Conservation (phyloP, 2,329 filamentous ascomycete species). For the Aspergillus novofumigatus region DNA sequence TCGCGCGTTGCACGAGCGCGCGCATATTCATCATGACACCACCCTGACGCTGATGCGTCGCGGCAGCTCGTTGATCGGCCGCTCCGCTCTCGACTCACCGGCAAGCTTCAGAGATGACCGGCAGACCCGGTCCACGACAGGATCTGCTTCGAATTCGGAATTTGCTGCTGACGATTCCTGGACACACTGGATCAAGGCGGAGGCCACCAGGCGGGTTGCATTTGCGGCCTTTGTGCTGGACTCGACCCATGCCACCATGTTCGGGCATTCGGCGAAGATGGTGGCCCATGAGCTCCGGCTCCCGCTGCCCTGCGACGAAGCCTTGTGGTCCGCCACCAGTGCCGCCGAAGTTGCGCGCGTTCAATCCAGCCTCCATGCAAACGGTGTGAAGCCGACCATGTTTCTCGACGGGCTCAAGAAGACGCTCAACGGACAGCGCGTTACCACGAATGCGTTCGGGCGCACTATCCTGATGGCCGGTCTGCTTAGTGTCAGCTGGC, state of each 20-base stretch:
- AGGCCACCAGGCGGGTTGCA: conserved; percentile 81
- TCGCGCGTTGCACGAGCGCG: conserved; percentile 82
- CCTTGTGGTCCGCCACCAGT: conserved; percentile 85
- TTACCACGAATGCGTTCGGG: conserved; percentile 89
- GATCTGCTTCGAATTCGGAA: conserved; percentile 49
- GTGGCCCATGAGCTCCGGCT: conserved; percentile 92
- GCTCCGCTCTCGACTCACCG: conserved; percentile 78
- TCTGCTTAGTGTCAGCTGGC: conserved; percentile 88
- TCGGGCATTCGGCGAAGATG: conserved; percentile 95
- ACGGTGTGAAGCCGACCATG: conserved; percentile 76
- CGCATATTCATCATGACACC: conserved; percentile 94
- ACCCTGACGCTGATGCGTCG: conserved; percentile 93
- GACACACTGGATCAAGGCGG: conserved; percentile 93
- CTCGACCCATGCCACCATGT: conserved; percentile 95
- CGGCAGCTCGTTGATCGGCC: conserved; percentile 83
- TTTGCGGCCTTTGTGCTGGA: conserved; percentile 95
- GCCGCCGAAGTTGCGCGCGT: conserved; percentile 80
- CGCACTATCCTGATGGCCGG: conserved; percentile 92
- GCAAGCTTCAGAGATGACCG: conserved; percentile 66
- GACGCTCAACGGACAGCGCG: conserved; percentile 78
- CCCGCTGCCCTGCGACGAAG: conserved; percentile 86
- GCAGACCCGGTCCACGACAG: conserved; percentile 34
- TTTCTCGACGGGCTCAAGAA: conserved; percentile 90
- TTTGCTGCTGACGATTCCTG: conserved; percentile 80
- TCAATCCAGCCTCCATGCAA: conserved; percentile 73